These are phyloP conservation scores for Anisodus tanguticus DNA, from an alignment of 257 asterid species.

Conservation along the genomic window DNA sequence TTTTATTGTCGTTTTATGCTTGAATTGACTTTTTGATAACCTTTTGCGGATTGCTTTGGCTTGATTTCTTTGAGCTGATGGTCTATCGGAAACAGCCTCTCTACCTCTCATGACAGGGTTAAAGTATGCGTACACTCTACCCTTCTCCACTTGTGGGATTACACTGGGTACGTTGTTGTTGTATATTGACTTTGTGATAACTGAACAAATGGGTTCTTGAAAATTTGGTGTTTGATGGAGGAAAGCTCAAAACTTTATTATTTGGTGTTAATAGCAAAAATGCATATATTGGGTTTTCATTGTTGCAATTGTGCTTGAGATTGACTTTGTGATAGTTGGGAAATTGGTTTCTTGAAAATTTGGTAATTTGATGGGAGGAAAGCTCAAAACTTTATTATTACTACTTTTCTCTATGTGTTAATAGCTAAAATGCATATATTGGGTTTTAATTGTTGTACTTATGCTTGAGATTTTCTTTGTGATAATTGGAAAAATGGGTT, in stretches of 20 bases:
- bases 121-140: too few relatives aligned
- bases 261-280: too few relatives aligned
- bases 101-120: not conserved
- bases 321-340: not conserved
- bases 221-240: constrained; percentile 12
- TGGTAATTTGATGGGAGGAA: not conserved
- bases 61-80: too few relatives aligned
- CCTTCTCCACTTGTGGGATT: too few relatives aligned
- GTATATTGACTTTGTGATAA: not conserved
- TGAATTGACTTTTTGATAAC: too few relatives aligned
- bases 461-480: not conserved
- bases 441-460: not conserved
- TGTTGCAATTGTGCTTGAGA: too few relatives aligned
- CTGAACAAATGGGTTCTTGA: not conserved
- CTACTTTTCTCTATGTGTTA: too few relatives aligned
- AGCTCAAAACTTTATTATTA: not conserved
- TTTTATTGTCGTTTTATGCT: too few relatives aligned
- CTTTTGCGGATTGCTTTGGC: too few relatives aligned
- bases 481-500: not conserved
- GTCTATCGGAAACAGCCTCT: too few relatives aligned
- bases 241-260: not conserved
- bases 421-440: not conserved
- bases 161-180: too few relatives aligned
- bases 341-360: not conserved
- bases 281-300: too few relatives aligned